These are phyloP conservation scores for Spathaspora sp. DNA, from an alignment of 1,139 yeast species.

Conservation along the genomic window DNA sequence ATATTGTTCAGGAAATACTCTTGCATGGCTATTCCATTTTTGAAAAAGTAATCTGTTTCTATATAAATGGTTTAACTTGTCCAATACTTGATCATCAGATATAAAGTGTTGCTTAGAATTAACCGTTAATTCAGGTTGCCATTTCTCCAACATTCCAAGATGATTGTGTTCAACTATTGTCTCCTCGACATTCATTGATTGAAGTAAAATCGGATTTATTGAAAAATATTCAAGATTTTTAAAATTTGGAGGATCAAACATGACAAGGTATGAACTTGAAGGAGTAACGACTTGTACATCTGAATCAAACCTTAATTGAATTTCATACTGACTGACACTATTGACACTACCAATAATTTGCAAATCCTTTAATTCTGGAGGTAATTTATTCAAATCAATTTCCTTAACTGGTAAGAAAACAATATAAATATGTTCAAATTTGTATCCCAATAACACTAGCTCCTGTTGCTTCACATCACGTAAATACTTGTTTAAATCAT, in stretches of 20 bases:
- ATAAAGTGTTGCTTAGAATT: conserved; percentile 15
- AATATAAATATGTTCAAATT: conserved; percentile 23
- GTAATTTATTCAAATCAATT: conserved; percentile 8
- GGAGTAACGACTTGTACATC: conserved; percentile 6
- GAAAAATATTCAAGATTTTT: conserved; percentile 78
- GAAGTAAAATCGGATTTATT: conserved; percentile 66
- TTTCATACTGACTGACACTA: conserved; percentile 9
- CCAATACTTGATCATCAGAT: conserved; percentile 30
- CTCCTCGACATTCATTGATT: conserved; percentile 39
- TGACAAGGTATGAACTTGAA: conserved; percentile 39
- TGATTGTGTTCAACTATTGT: not conserved
- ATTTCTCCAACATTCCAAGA: conserved; percentile 7
- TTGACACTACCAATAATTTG: conserved; percentile 23
- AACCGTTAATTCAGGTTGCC: conserved; percentile 4
- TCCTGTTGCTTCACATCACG: conserved; percentile 4
- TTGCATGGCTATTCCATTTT: not conserved
- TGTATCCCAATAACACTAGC: conserved; percentile 28
- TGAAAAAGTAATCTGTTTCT: conserved; percentile 19
- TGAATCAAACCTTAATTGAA: conserved; percentile 12
- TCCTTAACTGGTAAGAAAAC: conserved; percentile 21
- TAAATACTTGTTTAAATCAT: conserved; percentile 23
- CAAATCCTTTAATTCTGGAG: conserved; percentile 16
- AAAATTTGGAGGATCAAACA: conserved; percentile 74
- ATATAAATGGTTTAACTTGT: conserved; percentile 33
- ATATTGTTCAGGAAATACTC: too few relatives aligned